Evolutionary conservation across 1,284 basidiomycete species (phyloP).

Genomic region (Irpex lacteus): DNA sequence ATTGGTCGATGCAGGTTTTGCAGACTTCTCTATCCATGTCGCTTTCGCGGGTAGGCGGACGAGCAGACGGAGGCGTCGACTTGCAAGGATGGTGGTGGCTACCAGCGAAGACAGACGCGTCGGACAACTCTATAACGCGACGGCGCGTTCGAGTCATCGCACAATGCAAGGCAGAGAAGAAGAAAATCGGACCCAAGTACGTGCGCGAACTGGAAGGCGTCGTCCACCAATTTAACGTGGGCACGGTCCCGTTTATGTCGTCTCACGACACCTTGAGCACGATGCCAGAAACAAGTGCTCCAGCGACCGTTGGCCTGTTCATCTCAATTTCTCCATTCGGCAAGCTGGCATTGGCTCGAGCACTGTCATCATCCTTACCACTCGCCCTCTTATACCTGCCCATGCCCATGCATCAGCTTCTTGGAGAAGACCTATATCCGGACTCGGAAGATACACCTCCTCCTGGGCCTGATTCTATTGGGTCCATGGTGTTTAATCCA

Average conservation of each 20-base stretch:
- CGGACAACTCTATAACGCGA: neutral
- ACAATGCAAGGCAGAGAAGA: conserved; percentile 90
- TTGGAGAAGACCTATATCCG: neutral
- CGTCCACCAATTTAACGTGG: conserved; percentile 37
- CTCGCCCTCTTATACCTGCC: conserved; percentile 79
- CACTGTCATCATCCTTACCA: conserved; percentile 69
- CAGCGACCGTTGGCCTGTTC: conserved; percentile 58
- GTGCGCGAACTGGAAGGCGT: conserved; percentile 90
- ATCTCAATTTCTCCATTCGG: conserved; percentile 80
- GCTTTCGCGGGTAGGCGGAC: conserved; percentile 75
- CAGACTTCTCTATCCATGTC: conserved; percentile 75
- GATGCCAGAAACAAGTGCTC: too few relatives aligned
- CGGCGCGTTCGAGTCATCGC: conserved; percentile 71
- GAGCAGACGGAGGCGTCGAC: conserved; percentile 84
- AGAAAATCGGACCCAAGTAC: conserved; percentile 73
- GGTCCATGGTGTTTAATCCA: conserved; percentile 62
- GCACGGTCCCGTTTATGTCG: neutral
- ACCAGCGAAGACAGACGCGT: conserved; percentile 33
- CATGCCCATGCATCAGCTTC: conserved; percentile 23
- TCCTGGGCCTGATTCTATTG: conserved; percentile 26
- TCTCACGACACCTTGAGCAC: neutral
- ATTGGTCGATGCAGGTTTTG: conserved; percentile 61
- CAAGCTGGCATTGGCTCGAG: conserved; percentile 60
- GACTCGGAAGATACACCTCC: neutral
- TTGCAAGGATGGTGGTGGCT: conserved; percentile 93